Percentiles rank a stretch among this genome's conserved stretches.
Evolutionary conservation across 192 early-diverging fungal genomes (phyloP).

Genomic region (Glomus cerebriforme): DNA sequence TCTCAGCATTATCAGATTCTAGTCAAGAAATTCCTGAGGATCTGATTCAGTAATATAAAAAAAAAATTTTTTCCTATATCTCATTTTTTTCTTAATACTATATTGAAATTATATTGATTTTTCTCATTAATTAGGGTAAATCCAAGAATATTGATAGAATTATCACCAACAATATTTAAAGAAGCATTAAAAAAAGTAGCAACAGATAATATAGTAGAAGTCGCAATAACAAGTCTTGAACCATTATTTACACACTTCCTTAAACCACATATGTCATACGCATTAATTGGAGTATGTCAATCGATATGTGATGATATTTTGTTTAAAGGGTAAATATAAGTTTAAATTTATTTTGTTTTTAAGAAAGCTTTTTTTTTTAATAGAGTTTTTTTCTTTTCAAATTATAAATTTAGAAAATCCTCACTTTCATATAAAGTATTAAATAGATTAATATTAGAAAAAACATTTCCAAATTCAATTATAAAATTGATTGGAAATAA

Average conservation of each 20-base stretch:
- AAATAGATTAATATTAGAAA: neutral
- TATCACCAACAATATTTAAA: conserved; percentile 30
- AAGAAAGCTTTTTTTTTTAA: neutral
- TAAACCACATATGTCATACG: conserved; percentile 20
- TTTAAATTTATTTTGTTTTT: conserved; percentile 5
- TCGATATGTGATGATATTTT: conserved; percentile 31
- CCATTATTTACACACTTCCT: conserved; percentile 19
- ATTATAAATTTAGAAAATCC: neutral
- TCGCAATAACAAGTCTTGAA: neutral
- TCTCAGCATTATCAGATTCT: neutral
- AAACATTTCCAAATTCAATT: conserved; percentile 16
- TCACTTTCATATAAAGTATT: neutral
- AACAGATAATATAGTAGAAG: neutral
- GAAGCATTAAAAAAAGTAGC: neutral
- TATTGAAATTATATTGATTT: neutral
- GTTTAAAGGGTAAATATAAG: conserved; percentile 21
- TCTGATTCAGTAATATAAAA: conserved; percentile 1
- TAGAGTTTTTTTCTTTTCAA: neutral
- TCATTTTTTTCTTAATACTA: neutral
- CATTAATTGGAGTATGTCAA: conserved; percentile 24
- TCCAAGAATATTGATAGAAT: conserved; percentile 15
- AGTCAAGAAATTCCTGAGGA: neutral
- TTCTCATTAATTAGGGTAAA: neutral
- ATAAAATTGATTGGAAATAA: neutral
- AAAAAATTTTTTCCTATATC: neutral